phyloP scores from a whole-genome alignment of 2,329 filamentous ascomycete species.

The Didymella keratinophila region DNA sequence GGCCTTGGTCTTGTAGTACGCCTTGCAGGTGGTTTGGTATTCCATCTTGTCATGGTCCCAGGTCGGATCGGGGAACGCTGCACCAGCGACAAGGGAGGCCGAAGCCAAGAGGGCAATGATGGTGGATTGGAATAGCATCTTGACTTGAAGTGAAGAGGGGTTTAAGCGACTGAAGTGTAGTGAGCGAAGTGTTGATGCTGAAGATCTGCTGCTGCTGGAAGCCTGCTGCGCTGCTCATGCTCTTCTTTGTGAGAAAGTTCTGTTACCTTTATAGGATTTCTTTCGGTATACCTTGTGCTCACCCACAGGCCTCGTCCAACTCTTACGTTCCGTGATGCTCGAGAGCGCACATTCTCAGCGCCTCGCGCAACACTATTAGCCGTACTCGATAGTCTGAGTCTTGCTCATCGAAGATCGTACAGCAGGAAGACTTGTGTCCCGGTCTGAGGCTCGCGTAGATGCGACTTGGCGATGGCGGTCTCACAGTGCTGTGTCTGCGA shows the following conservation, averaged over 20 bases:
- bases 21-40: no score
- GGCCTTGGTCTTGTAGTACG: no score
- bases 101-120: constrained; percentile 29
- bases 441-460: not conserved
- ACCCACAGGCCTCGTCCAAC: not conserved
- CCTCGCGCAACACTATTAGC: constrained; percentile 10
- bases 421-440: not conserved
- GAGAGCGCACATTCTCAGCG: constrained; percentile 10
- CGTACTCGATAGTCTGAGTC: constrained; percentile 23
- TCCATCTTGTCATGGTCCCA: no score
- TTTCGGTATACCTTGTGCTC: not conserved
- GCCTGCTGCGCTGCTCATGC: not conserved
- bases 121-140: constrained; percentile 29
- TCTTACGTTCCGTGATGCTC: constrained; percentile 3
- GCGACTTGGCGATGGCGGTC: not conserved
- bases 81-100: no score
- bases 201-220: not conserved
- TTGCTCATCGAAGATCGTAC: constrained; percentile 1
- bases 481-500: not conserved
- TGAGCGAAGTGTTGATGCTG: not conserved
- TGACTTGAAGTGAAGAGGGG: constrained; percentile 17
- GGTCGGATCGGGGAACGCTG: no score
- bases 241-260: not conserved
- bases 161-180: constrained; percentile 8
- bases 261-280: constrained; percentile 1